phyloP scores from a whole-genome alignment of 306 rosid genomes.

The Fragaria vesca region DNA sequence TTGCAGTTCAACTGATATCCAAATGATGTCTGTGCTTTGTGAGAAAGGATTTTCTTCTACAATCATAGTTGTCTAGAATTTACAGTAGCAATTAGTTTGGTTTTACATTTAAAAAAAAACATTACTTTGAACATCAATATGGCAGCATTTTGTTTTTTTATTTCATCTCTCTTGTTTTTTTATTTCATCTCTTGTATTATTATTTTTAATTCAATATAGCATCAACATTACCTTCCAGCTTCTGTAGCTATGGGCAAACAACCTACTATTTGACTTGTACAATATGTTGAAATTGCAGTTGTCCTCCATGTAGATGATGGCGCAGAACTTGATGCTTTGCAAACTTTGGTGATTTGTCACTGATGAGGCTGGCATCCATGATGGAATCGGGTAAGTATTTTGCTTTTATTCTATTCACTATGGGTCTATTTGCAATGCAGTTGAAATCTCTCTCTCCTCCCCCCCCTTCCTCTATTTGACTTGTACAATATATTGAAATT shows the following conservation, averaged over 20 bases:
- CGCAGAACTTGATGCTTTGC: conserved; percentile 69
- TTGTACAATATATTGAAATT: conserved; percentile 3
- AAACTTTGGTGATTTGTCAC: conserved; percentile 74
- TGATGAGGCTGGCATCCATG: conserved; percentile 60
- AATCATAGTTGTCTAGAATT: not conserved
- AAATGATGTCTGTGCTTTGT: not conserved
- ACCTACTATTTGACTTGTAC: not conserved
- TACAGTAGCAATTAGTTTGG: not conserved
- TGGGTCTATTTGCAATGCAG: not conserved
- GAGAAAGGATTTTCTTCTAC: not conserved
- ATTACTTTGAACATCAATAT: not conserved
- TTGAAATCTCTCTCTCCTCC: not conserved
- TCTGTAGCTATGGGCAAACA: not conserved
- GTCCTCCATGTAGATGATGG: conserved; percentile 51
- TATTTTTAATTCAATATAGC: not conserved
- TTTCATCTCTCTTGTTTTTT: not conserved
- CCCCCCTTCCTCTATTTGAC: no score
- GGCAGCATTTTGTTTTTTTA: not conserved
- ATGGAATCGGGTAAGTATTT: conserved; percentile 61
- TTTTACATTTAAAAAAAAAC: not conserved
- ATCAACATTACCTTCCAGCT: not conserved
- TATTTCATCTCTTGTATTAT: no score
- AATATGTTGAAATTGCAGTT: not conserved
- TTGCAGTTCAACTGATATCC: not conserved
- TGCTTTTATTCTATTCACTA: conserved; percentile 2